These are phyloP conservation scores for Lipomyces spencermartinsiae DNA, from an alignment of 805 yeast genomes.

Conservation along the genomic window DNA sequence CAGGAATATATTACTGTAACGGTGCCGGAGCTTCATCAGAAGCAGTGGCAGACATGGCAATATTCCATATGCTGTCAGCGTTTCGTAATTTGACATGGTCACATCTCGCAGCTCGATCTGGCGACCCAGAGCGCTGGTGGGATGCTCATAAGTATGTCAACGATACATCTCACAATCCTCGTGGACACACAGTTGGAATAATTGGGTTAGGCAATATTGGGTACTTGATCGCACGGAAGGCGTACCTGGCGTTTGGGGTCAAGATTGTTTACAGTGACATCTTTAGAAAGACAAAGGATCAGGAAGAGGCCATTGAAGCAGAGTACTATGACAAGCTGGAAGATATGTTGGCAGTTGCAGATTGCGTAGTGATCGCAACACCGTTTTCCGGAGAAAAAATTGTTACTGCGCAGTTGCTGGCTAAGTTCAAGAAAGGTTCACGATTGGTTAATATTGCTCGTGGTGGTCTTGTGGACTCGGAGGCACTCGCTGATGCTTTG, in stretches of 20 bases:
- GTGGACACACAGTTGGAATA: constrained; percentile 2
- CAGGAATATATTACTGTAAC: constrained; percentile 7
- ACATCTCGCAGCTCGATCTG: constrained; percentile 13
- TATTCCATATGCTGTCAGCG: constrained; percentile 9
- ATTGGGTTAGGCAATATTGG: constrained; percentile 10
- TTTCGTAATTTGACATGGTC: constrained; percentile 20
- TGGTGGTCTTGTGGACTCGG: constrained; percentile 1
- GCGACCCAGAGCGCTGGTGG: constrained; percentile 12
- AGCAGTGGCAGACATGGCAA: constrained; percentile 17
- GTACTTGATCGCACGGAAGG: constrained; percentile 6
- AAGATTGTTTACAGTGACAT: constrained; percentile 33
- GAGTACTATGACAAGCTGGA: constrained; percentile 41
- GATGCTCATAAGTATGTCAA: constrained; percentile 11
- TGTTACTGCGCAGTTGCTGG: constrained; percentile 5
- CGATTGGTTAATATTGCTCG: constrained; percentile 24
- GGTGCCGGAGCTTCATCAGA: constrained; percentile 17
- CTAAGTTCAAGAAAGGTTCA: constrained; percentile 30
- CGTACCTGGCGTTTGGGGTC: constrained; percentile 4
- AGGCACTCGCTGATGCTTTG: constrained; percentile 7
- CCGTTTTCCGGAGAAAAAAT: constrained; percentile 35
- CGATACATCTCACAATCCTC: neutral
- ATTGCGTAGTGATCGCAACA: constrained; percentile 42
- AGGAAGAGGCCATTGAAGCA: constrained; percentile 26
- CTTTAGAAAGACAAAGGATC: constrained; percentile 18
- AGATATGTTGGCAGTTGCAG: constrained; percentile 44